Base-by-base conservation (phyloP, 768 basidiomycete species). In the Pisolithus tinctorius region DNA sequence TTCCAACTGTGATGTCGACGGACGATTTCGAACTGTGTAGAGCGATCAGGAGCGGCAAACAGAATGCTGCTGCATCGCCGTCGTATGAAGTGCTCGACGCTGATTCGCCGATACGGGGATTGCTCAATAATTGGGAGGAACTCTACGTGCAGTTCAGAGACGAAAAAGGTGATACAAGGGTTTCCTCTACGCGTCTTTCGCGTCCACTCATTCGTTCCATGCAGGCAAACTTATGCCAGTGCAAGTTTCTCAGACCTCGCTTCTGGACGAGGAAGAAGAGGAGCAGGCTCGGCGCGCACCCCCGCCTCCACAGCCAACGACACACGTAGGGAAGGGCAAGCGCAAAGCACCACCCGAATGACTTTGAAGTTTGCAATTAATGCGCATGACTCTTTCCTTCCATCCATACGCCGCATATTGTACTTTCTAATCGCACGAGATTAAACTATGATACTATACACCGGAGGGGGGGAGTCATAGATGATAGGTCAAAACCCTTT, bases 131-230 rank as follows among this genome's bases (percentile, higher is more conserved):
- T 48, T 91, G 86, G 83, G 88, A 88, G 38, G 68, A 67, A 13
- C 54, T 90, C 17, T 88, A 80, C 58, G 60, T 91, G 31, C 84
- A 81, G 60, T 88, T 88, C 57, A 78, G 73, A 56, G 77, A 84
- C 60, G 65, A 71, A 34, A 70, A 75, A 43, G 83, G 88, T 88
- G n/a, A n/a, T n/a, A n/a, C n/a, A 66, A 73, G 6, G 80, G 73
- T 45, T 25, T 11, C 17, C 54, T 31, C 25, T 34, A 37, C 11
- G 9, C 16, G 17, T 44, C 13, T 40, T 5, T 13, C 6, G 10
- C 16, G 31, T 3, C 58, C 49, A 58, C 25, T 29, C 3, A 37
- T 36, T 34, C n/a, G 37, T 14, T 36, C n/a, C 13, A 44, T 49
- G 16, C 16, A 88, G 86, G 84, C 49, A 67, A 76, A 40, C 70